Base-by-base conservation (phyloP, 2,329 filamentous ascomycete species). In the Trichothecium sympodiale region DNA sequence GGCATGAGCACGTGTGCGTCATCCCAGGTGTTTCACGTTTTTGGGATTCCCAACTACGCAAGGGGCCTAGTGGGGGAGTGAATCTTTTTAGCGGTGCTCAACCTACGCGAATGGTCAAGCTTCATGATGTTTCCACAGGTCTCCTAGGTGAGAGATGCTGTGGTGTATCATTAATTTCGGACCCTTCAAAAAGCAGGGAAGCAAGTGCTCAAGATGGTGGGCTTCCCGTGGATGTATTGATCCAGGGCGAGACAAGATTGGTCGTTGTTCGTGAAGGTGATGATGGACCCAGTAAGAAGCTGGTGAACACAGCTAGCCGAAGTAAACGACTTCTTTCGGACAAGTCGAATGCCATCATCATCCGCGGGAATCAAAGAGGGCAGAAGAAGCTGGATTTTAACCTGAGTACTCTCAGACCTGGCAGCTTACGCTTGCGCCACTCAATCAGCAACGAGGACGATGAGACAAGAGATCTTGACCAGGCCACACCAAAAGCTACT, bases 11-110 rank as follows among this genome's bases (percentile, higher is more conserved):
- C 23, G 66, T 77, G 17, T 72, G 67, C 17, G 62, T 74, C 17
- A 70, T 77, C 33, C 69, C 72, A 1, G 62, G 62, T 1, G 55
- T 77, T 6, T 56, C 66, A 5, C 64, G 65, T 12, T 77, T 77
- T 53, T 77, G 73, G 72, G 72, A 76, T 26, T 65, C 71, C 1
- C 71, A 77, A 43, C 58, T 72, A 9, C 67, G 69, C 10, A 68
- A 64, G 41, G 61, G 63, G 12, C 55, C 55, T 7, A 64, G 65
- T n/a, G 64, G 64, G 10, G 65, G 67, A 2, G 65, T 67, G 6
- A 73, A 73, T 37, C 53, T 75, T 3, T 77, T 76, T 44, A 70
- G 66, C 39, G 69, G 70, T 32, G 57, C 67, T 0, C 69, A 71
- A 37, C 67, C 69, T 0, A 65, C 65, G 2, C 62, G 67, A 33